These are phyloP conservation scores for Castanea mollissima DNA, from an alignment of 306 rosid genomes.

Conservation along the genomic window DNA sequence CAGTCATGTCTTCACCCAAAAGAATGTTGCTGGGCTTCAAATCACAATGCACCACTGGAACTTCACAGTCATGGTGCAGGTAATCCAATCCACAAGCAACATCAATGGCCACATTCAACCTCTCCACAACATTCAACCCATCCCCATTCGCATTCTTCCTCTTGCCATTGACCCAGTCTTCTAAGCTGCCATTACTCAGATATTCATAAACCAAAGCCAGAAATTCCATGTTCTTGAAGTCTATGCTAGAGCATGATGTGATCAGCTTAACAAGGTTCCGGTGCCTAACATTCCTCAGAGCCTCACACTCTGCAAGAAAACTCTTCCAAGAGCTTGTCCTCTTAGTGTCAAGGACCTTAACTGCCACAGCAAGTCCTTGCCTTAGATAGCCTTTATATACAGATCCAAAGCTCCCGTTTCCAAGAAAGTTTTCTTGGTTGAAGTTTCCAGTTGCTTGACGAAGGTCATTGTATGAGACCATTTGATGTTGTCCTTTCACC, in stretches of 20 bases:
- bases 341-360: conserved; percentile 41
- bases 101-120: conserved; percentile 61
- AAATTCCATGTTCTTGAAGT: conserved; percentile 60
- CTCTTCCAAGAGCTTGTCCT: conserved; percentile 53
- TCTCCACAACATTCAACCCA: conserved; percentile 53
- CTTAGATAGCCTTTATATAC: conserved; percentile 56
- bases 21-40: conserved; percentile 80
- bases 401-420: conserved; percentile 64
- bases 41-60: conserved; percentile 71
- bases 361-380: conserved; percentile 20
- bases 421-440: conserved; percentile 43
- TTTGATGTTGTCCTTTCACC: conserved; percentile 33
- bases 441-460: conserved; percentile 58
- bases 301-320: conserved; percentile 73
- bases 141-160: conserved; percentile 40
- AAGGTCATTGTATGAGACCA: conserved; percentile 57
- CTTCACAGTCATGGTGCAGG: conserved; percentile 63
- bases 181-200: conserved; percentile 61
- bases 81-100: conserved; percentile 63
- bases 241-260: conserved; percentile 74
- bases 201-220: conserved; percentile 67
- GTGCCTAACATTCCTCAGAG: conserved; percentile 56
- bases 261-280: conserved; percentile 68
- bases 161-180: conserved; percentile 66
- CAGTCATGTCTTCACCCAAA: conserved; percentile 53